Evolutionary conservation across 192 early-diverging fungal species (phyloP).

Genomic region (Podila clonocystis): DNA sequence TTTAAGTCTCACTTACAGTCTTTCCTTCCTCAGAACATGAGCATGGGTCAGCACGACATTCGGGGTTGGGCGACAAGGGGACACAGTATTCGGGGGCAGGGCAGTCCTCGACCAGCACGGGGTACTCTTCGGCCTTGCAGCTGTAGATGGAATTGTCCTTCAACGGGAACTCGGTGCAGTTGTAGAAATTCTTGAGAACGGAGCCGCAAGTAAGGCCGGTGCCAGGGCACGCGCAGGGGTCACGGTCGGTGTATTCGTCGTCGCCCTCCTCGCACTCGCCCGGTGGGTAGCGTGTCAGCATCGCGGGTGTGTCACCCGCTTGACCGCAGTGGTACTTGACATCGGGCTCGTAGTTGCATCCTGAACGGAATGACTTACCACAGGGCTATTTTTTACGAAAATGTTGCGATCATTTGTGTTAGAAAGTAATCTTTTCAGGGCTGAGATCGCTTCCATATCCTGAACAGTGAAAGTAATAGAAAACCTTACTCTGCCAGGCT

Average conservation of each 20-base stretch:
- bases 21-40: not conserved
- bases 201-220: not conserved
- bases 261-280: not conserved
- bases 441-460: not conserved
- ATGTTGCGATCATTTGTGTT: not conserved
- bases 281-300: not conserved
- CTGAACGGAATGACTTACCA: conserved; percentile 1
- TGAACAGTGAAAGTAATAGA: not conserved
- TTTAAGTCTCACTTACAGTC: not conserved
- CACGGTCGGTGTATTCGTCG: not conserved
- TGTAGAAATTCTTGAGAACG: not conserved
- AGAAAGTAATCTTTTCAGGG: not conserved
- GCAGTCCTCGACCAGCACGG: not conserved
- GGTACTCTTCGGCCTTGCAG: not conserved
- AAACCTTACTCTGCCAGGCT: not conserved
- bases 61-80: not conserved
- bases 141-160: not conserved
- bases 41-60: conserved; percentile 6
- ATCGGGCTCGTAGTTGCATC: not conserved
- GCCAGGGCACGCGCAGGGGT: conserved; percentile 3
- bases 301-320: not conserved
- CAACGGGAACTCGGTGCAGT: not conserved
- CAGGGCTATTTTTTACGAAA: conserved; percentile 8
- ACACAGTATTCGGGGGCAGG: not conserved
- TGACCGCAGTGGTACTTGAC: conserved; percentile 9